Conservation (phyloP, 2,329 filamentous ascomycete genomes). For the Boeremia exigua region DNA sequence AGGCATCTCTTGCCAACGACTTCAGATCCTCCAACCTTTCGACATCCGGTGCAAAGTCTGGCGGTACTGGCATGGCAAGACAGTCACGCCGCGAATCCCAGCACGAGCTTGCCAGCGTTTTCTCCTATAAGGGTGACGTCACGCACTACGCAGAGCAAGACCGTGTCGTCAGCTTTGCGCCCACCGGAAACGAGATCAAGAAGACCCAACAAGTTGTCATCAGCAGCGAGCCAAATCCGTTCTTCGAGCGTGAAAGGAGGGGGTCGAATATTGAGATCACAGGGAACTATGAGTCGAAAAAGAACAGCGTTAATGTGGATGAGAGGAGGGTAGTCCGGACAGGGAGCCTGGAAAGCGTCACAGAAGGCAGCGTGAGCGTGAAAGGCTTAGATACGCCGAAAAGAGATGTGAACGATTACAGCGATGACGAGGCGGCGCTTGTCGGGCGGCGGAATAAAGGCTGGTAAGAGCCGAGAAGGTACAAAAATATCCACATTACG, state of each 20-base stretch:
- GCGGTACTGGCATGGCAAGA: constrained; percentile 1
- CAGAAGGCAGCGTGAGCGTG: constrained; percentile 31
- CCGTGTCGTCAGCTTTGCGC: constrained; percentile 28
- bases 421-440: constrained; percentile 34
- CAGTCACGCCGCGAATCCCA: constrained; percentile 21
- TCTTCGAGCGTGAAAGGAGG: constrained; percentile 14
- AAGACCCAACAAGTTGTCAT: constrained; percentile 38
- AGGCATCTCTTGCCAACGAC: constrained; percentile 35
- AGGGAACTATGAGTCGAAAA: constrained; percentile 9
- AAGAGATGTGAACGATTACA: constrained; percentile 26
- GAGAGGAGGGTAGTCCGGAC: constrained; percentile 16
- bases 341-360: constrained; percentile 33
- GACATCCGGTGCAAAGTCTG: constrained; percentile 20
- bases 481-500: background rate
- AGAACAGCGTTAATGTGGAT: constrained; percentile 17
- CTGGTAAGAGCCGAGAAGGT: background rate
- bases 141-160: constrained; percentile 12
- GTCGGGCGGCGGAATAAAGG: constrained; percentile 18
- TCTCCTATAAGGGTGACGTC: constrained; percentile 24
- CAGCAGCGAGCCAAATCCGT: constrained; percentile 32
- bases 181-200: constrained; percentile 39
- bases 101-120: constrained; percentile 36
- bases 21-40: constrained; percentile 40
- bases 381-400: constrained; percentile 20
- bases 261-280: constrained; percentile 20